These are phyloP conservation scores for Lactarius akahatsu DNA, from an alignment of 768 basidiomycete genomes.

Conservation along the genomic window DNA sequence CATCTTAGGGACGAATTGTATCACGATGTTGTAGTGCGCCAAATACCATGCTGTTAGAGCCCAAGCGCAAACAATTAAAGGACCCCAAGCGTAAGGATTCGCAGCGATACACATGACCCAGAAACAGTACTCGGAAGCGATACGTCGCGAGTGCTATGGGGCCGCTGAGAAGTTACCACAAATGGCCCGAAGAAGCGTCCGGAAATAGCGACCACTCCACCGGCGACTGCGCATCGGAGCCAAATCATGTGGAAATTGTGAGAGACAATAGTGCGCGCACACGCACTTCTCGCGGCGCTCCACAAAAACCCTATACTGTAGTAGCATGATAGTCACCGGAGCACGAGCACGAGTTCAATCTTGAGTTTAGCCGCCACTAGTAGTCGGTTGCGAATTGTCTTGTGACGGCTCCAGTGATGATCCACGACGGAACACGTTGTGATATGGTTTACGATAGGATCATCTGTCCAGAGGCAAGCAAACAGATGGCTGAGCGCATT, in stretches of 20 bases:
- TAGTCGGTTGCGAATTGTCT: not conserved
- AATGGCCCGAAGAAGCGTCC: not conserved
- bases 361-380: not conserved
- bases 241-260: not conserved
- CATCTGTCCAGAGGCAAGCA: too few species aligned
- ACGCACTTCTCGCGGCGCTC: not conserved
- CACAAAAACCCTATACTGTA: not conserved
- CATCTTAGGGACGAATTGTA: not conserved
- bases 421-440: not conserved
- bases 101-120: not conserved
- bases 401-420: not conserved
- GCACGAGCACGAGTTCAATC: not conserved
- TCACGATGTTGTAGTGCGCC: not conserved
- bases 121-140: not conserved
- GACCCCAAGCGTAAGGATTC: not conserved
- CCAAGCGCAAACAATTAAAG: not conserved
- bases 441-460: constrained; percentile 1
- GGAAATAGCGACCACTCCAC: not conserved
- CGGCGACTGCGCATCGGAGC: not conserved
- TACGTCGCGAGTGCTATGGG: not conserved
- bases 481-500: not conserved
- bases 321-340: too few species aligned
- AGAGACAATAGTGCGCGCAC: not conserved
- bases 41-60: not conserved
- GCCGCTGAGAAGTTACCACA: not conserved